Base-by-base conservation (phyloP, 208 protist species). In the Vickermania ingenoplastis region DNA sequence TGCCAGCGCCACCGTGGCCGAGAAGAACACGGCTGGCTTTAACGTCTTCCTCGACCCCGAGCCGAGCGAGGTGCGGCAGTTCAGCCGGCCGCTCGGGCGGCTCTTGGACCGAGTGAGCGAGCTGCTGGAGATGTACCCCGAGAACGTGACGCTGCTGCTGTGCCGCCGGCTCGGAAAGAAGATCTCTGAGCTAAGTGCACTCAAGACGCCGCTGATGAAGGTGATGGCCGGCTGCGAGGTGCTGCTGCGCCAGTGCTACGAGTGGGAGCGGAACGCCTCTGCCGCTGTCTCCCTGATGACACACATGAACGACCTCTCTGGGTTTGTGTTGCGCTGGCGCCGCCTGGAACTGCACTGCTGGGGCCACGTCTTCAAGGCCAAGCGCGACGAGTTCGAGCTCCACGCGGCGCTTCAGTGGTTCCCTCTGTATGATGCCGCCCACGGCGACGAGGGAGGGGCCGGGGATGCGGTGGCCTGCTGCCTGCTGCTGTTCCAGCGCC, bases 241-340 rank as follows among this genome's bases (percentile, higher is more conserved):
- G 41, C 71, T 99, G 11, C 65, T 98, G 36, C 67, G 81, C 21
- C 89, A 97, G 61, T 90, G 86, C 63, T 88, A 97, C 63, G 95
- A 98, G 61, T 99, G 97, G 97, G 96, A 99, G 66, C 74, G 90
- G 60, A 97, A 96, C 75, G 94, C 96, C 0, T 78, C 81, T 2
- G 87, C 89, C 31, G 76, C 77, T 29, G 84, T 97, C 2, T 97
- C 95, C 2, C 65, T 99, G 21, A 75, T 89, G 28, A 36, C 50
- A 3, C 81, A 98, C 73, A 92, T 98, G 63, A 87, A 81, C 29
- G 65, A 83, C 53, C 71, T 98, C 1, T 91, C 81, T 4, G 64
- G 72, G 5, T 89, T 99, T 57, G 90, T 99, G 54, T 74, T 98
- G 22, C 91, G 97, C 22, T 99, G 97, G 98, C 86, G 98, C 31